Evolutionary conservation across 1,284 basidiomycete species (phyloP).

Genomic region (Exobasidium cylindrosporum): DNA sequence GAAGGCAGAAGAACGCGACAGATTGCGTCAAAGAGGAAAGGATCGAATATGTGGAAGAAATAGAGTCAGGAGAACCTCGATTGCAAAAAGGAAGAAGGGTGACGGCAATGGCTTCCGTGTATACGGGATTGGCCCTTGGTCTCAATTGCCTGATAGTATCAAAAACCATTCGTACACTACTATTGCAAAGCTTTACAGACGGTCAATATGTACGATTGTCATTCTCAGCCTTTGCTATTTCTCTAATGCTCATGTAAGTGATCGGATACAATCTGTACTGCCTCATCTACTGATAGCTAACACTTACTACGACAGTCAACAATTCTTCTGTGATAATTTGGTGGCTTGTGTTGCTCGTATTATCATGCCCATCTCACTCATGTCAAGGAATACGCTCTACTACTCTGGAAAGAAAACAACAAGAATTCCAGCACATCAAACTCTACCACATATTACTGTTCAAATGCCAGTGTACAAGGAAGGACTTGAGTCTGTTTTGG

Average conservation of each 20-base stretch:
- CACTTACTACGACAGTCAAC: too few species aligned
- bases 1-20: neutral
- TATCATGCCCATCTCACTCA: conserved; percentile 66
- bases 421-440: conserved; percentile 12
- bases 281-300: too few species aligned
- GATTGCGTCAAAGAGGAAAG: neutral
- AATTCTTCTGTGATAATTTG: conserved; percentile 65
- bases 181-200: conserved; percentile 70
- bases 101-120: conserved; percentile 63
- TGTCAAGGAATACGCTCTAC: conserved; percentile 57
- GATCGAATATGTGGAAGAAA: neutral
- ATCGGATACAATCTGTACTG: too few species aligned
- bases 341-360: conserved; percentile 56
- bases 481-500: conserved; percentile 58
- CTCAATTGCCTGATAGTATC: conserved; percentile 59
- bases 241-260: too few species aligned
- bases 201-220: too few species aligned
- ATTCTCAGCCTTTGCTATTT: too few species aligned
- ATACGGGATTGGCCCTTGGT: conserved; percentile 67
- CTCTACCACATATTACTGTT: conserved; percentile 70
- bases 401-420: conserved; percentile 55
- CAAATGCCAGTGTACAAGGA: conserved; percentile 76
- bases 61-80: conserved; percentile 55
- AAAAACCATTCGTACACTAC: conserved; percentile 66
- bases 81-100: conserved; percentile 58